phyloP scores from a whole-genome alignment of 192 early-diverging fungal species.

The Diversispora eburnea region DNA sequence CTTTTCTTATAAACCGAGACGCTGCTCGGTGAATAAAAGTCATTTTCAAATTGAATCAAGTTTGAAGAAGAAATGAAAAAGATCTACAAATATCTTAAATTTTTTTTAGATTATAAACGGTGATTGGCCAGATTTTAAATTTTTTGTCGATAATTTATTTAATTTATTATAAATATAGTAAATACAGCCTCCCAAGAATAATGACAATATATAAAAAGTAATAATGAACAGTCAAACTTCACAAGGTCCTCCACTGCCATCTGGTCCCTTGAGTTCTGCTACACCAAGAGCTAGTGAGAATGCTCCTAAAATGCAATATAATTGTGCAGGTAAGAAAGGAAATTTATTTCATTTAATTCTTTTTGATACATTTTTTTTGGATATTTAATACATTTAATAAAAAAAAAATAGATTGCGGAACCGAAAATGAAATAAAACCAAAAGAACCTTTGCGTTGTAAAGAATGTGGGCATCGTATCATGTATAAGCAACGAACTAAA shows the following conservation, averaged over 20 bases:
- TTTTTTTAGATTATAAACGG: too few species aligned
- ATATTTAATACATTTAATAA: neutral
- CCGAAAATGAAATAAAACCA: conserved; percentile 88
- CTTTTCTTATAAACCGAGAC: neutral
- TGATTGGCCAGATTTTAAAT: too few species aligned
- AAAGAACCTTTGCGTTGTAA: conserved; percentile 94
- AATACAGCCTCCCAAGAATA: too few species aligned
- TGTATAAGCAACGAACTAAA: conserved; percentile 97
- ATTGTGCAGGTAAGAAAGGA: conserved; percentile 5
- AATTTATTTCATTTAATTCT: neutral
- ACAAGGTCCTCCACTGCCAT: conserved; percentile 6
- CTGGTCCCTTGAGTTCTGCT: neutral
- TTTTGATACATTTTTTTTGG: neutral
- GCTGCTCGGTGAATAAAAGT: conserved; percentile 4
- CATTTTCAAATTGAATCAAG: neutral
- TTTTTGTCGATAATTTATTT: too few species aligned
- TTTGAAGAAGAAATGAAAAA: too few species aligned
- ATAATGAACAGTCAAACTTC: neutral
- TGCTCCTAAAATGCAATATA: conserved; percentile 14
- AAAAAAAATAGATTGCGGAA: conserved; percentile 64
- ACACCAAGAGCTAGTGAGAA: conserved; percentile 19
- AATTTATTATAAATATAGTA: too few species aligned
- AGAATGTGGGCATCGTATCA: conserved; percentile 92
- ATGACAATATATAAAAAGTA: too few species aligned
- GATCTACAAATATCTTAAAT: too few species aligned